Conservation (phyloP, 2,329 filamentous ascomycete species). For the Colletotrichum sp. region DNA sequence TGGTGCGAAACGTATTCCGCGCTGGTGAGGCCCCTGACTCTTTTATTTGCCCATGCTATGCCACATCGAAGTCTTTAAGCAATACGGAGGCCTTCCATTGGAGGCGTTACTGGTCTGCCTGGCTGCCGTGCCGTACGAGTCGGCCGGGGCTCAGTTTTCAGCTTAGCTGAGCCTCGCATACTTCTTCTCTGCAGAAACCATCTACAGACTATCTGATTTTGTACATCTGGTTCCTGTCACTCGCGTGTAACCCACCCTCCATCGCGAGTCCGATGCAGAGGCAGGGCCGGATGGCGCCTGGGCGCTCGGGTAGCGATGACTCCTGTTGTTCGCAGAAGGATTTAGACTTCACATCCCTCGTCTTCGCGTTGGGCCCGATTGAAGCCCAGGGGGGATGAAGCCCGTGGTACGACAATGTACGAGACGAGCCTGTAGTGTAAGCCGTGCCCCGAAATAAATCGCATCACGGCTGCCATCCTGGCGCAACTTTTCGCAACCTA, state of each 20-base stretch:
- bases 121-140: background rate
- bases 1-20: background rate
- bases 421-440: background rate
- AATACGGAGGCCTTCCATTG: background rate
- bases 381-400: background rate
- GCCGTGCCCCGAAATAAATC: background rate
- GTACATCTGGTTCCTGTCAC: background rate
- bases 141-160: background rate
- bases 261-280: background rate
- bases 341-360: conserved; percentile 1
- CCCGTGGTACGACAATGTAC: background rate
- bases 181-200: background rate
- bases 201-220: background rate
- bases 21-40: background rate
- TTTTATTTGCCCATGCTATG: background rate
- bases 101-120: background rate
- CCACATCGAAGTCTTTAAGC: background rate
- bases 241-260: conserved; percentile 7
- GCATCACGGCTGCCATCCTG: background rate
- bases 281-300: background rate
- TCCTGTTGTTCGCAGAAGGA: background rate
- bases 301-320: background rate
- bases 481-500: background rate
- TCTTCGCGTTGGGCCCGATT: background rate
- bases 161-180: background rate